A percentile compares a stretch with the other conserved stretches of the same genome.
Conservation (phyloP, 306 rosid genomes). For the Gastrolobium bilobum region DNA sequence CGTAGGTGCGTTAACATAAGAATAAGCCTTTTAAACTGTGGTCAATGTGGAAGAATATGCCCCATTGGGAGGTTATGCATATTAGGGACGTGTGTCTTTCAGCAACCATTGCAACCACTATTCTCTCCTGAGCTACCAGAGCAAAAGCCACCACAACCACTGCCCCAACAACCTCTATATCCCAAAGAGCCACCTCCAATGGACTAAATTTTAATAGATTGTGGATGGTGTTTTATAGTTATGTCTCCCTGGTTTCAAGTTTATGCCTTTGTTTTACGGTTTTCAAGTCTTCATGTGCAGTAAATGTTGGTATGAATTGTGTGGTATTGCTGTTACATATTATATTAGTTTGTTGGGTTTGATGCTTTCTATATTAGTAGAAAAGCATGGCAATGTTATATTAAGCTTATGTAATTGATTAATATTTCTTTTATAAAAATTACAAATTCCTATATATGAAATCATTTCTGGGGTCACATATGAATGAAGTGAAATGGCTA, state of each 20-base stretch:
- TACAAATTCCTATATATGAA: not conserved
- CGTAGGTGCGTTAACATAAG: slow-evolving; percentile 60
- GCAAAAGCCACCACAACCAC: not conserved
- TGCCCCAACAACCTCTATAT: not conserved
- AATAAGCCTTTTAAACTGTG: slow-evolving; percentile 57
- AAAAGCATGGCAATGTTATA: slow-evolving; percentile 10
- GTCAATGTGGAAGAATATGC: slow-evolving; percentile 68
- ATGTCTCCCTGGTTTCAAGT: not conserved
- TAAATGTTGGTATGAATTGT: not conserved
- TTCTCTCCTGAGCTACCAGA: not conserved
- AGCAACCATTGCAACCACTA: not conserved
- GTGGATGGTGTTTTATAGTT: not conserved
- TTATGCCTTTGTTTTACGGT: slow-evolving; percentile 1
- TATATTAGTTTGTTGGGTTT: slow-evolving; percentile 26
- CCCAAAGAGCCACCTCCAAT: not conserved
- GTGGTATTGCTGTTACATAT: not conserved
- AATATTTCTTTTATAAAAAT: not conserved
- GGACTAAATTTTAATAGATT: slow-evolving; percentile 2
- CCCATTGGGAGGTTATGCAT: slow-evolving; percentile 54
- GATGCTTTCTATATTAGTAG: not conserved
- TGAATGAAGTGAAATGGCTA: not conserved
- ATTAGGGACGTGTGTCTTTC: slow-evolving; percentile 64
- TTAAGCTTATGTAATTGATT: not conserved
- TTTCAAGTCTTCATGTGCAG: not conserved
- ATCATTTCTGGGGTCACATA: not conserved